Evolutionary conservation across 805 yeast species (phyloP).

Genomic region (Cyberlindnera mrakii): DNA sequence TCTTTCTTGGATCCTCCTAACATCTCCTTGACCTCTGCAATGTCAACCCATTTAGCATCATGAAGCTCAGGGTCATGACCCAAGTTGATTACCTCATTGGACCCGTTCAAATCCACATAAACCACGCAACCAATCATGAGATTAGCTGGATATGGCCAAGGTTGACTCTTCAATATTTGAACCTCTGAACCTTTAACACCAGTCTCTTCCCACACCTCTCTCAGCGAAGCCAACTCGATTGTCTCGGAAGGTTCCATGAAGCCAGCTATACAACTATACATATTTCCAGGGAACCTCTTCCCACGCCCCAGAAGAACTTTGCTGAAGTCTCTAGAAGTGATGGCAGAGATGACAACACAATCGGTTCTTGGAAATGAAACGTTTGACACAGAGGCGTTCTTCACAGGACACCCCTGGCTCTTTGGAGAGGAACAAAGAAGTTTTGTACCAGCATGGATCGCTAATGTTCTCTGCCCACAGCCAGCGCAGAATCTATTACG

Average conservation of each 20-base stretch:
- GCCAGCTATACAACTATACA: slow-evolving; percentile 89
- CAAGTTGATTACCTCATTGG: slow-evolving; percentile 57
- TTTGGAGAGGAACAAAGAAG: slow-evolving; percentile 36
- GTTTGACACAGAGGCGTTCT: slow-evolving; percentile 52
- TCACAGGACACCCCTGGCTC: slow-evolving; percentile 27
- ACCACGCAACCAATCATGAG: slow-evolving; percentile 92
- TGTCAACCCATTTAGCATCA: slow-evolving; percentile 83
- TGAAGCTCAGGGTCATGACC: slow-evolving; percentile 81
- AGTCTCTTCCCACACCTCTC: slow-evolving; percentile 96
- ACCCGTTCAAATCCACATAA: slow-evolving; percentile 62
- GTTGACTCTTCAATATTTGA: slow-evolving; percentile 68
- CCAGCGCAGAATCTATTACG: slow-evolving; percentile 81
- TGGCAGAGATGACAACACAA: slow-evolving; percentile 78
- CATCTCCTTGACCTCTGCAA: slow-evolving; percentile 37
- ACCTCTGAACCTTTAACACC: slow-evolving; percentile 65
- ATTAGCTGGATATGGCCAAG: slow-evolving; percentile 97
- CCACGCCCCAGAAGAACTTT: slow-evolving; percentile 68
- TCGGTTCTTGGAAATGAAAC: slow-evolving; percentile 91
- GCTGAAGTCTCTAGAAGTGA: slow-evolving; percentile 53
- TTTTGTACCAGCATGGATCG: slow-evolving; percentile 65
- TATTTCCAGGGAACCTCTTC: slow-evolving; percentile 49
- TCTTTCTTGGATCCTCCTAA: slow-evolving; percentile 15
- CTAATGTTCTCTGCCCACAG: slow-evolving; percentile 63
- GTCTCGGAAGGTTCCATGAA: slow-evolving; percentile 95
- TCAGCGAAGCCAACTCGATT: slow-evolving; percentile 75